A percentile compares a stretch with the other conserved stretches of the same genome.
phyloP scores from a whole-genome alignment of 371 early-diverging fungal species.

The Chytridiales sp. region DNA sequence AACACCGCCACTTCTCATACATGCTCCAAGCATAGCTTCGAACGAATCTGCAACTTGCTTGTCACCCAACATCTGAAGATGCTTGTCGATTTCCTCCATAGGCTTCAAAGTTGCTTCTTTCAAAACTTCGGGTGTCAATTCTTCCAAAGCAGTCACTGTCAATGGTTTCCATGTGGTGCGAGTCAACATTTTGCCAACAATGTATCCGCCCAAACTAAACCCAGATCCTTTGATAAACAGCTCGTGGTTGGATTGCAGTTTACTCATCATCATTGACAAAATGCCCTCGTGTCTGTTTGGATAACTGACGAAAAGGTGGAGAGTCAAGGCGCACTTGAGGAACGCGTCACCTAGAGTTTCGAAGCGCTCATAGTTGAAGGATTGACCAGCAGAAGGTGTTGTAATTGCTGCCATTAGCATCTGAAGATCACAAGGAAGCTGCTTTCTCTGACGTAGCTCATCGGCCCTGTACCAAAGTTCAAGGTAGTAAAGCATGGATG shows the following conservation, averaged over 20 bases:
- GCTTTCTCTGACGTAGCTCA: slow-evolving; percentile 52
- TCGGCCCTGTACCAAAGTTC: slow-evolving; percentile 61
- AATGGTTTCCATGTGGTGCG: too few species aligned
- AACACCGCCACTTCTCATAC: slow-evolving; percentile 52
- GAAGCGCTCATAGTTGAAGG: slow-evolving; percentile 87
- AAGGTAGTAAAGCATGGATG: slow-evolving; percentile 70
- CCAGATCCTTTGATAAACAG: slow-evolving; percentile 63
- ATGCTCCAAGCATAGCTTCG: slow-evolving; percentile 86
- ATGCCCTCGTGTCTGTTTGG: slow-evolving; percentile 78
- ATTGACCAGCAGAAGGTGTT: slow-evolving; percentile 68
- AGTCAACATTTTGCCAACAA: too few species aligned
- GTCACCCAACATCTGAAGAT: slow-evolving; percentile 19
- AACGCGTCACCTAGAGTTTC: slow-evolving; percentile 94
- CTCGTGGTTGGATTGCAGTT: slow-evolving; percentile 74
- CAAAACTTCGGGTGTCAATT: slow-evolving; percentile 20
- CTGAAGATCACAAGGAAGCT: slow-evolving; percentile 46
- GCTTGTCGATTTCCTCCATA: not conserved
- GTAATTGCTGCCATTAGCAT: slow-evolving; percentile 74
- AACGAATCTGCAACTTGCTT: slow-evolving; percentile 76
- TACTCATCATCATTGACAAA: slow-evolving; percentile 67
- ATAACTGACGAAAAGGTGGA: slow-evolving; percentile 69
- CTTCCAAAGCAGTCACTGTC: too few species aligned
- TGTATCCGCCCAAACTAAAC: slow-evolving; percentile 38
- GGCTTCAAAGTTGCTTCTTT: too few species aligned
- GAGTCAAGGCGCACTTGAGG: slow-evolving; percentile 77